Evolutionary conservation across 2,329 filamentous ascomycete genomes (phyloP), one percentile per base, ranked within the genome.

Genomic region (Paraphaeosphaeria sporulosa): DNA sequence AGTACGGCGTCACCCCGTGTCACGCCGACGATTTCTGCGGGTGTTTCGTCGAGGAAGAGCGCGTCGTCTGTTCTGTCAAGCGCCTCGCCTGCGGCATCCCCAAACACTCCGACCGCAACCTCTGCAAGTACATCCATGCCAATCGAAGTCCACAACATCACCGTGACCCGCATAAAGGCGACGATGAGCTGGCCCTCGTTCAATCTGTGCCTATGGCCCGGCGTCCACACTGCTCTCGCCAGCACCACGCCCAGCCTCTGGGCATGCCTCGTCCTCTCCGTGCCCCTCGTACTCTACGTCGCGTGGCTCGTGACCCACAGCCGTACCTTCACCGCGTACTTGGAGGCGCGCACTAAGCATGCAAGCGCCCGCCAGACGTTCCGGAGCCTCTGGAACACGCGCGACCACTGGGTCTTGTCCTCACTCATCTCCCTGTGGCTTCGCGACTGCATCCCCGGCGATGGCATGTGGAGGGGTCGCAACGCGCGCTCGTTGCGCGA

Each of bases 351-450:
- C 7, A 21, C 19, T 2, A 9, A 23, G 1, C 17, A 40, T n/a
- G 38, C 38, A 2, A 7, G n/a, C 9, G 17, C 27, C 8, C 27
- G 46, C 27, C 13, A 30, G 6, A 49, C 8, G 30, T 38, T 17
- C 27, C 19, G 21, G 8, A 8, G n/a, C 25, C 52, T 55, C 9
- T 55, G 52, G 52, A 17, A 38, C 40, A 55, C 52, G n/a, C 5
- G 19, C 1, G 4, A 36, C 5, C 44, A 42, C 40, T 36, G 30
- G 40, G 52, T 55, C 10, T 27, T 55, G n/a, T 36, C 52, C n/a
- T 12, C 21, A 2, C 25, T 55, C 27, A 19, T 32, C 12, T 42
- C 44, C 27, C n/a, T 36, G n/a, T 55, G 40, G 40, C 27, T 55
- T 1, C 44, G 44, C 23, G 54, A 21, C 21, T 12, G 38, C 25